phyloP scores from a whole-genome alignment of 2,329 filamentous ascomycete species.

The Sarocladium kiliense region DNA sequence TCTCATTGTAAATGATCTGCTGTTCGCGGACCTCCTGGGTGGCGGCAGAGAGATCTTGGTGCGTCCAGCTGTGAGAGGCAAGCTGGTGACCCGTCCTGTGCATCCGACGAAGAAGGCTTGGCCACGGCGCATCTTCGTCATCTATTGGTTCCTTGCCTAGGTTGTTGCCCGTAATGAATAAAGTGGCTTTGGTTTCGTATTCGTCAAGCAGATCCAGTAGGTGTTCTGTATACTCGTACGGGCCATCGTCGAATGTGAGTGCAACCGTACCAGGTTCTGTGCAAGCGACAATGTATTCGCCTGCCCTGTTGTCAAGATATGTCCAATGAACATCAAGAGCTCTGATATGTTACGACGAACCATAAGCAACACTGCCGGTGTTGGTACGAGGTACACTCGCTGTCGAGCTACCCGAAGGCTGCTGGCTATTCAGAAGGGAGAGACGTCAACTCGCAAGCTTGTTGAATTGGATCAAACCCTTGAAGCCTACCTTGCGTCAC shows the following conservation, averaged over 20 bases:
- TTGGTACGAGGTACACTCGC: neutral
- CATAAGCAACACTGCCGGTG: neutral
- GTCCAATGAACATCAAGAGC: neutral
- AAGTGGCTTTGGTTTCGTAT: constrained; percentile 30
- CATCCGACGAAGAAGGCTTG: constrained; percentile 34
- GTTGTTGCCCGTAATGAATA: constrained; percentile 39
- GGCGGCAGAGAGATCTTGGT: constrained; percentile 34
- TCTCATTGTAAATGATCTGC: constrained; percentile 41
- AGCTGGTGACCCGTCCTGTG: constrained; percentile 38
- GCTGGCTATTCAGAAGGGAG: neutral
- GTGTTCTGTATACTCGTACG: constrained; percentile 33
- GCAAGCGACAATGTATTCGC: constrained; percentile 27
- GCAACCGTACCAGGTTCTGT: constrained; percentile 31
- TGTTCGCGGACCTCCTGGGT: constrained; percentile 26
- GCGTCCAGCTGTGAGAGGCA: constrained; percentile 42
- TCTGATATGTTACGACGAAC: neutral
- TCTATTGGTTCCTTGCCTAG: constrained; percentile 36
- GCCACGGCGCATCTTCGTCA: constrained; percentile 25
- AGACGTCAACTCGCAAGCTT: neutral
- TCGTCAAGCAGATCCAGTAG: constrained; percentile 33
- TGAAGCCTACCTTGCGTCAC: constrained; percentile 34
- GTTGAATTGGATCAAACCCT: neutral
- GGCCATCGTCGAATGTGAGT: constrained; percentile 44
- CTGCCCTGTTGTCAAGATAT: neutral
- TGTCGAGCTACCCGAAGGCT: constrained; percentile 4